Evolutionary conservation across 495 filamentous ascomycete species (phyloP).

Genomic region (Neurospora cerealis): DNA sequence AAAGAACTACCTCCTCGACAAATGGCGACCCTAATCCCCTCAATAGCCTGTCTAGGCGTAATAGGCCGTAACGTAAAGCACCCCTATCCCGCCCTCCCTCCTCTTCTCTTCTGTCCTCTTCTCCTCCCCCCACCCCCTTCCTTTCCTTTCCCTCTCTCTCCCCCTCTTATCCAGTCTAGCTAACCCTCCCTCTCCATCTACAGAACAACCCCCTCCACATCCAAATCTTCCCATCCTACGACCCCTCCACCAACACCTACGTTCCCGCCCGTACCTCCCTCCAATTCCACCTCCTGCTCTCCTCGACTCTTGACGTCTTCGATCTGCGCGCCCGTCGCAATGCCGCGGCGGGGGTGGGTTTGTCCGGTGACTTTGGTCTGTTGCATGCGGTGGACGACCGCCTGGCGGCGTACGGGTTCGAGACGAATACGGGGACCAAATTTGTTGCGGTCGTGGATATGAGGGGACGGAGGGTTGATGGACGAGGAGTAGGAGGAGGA

Average conservation of each 20-base stretch:
- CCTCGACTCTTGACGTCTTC: slow-evolving; percentile 87
- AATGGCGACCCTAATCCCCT: slow-evolving; percentile 47
- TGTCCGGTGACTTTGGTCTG: slow-evolving; percentile 75
- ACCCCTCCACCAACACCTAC: slow-evolving; percentile 31
- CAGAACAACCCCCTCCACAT: slow-evolving; percentile 97
- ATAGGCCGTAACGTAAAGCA: slow-evolving; percentile 74
- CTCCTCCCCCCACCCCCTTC: too few relatives aligned
- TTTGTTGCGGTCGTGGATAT: slow-evolving; percentile 84
- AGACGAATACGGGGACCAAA: slow-evolving; percentile 93
- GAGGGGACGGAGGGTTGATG: slow-evolving; percentile 44
- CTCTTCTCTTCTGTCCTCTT: background rate
- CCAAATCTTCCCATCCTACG: slow-evolving; percentile 69
- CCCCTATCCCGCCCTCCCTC: background rate
- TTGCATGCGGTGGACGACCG: slow-evolving; percentile 89
- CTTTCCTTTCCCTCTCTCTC: too few relatives aligned
- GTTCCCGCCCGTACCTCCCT: slow-evolving; percentile 49
- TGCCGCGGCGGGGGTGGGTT: slow-evolving; percentile 41
- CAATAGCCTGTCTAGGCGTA: slow-evolving; percentile 83
- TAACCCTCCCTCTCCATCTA: too few relatives aligned
- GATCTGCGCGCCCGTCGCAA: slow-evolving; percentile 62
- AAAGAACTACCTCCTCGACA: background rate
- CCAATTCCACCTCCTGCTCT: slow-evolving; percentile 85
- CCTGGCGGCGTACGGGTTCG: slow-evolving; percentile 83
- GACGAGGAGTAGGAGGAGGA: slow-evolving; percentile 6
- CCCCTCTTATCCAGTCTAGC: too few relatives aligned